Conservation (phyloP, 495 filamentous ascomycete species). For the Platismatia glauca region DNA sequence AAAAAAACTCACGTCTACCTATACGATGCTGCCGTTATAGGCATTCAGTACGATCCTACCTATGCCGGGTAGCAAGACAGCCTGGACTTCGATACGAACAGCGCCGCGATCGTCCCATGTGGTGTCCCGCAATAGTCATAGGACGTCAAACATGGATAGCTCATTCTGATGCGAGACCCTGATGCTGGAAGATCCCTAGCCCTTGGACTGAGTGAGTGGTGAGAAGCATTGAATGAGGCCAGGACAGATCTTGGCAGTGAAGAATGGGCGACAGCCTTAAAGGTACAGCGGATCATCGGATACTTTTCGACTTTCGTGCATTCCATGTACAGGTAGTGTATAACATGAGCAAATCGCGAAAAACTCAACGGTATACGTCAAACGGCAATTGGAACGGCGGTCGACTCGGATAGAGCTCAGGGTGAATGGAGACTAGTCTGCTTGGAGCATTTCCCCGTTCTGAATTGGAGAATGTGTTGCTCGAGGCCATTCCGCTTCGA, state of each 20-base stretch:
- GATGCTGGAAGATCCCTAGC: neutral
- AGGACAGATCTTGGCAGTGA: neutral
- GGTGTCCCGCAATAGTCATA: neutral
- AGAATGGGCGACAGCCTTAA: neutral
- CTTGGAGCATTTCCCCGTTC: too few species aligned
- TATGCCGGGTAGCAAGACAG: neutral
- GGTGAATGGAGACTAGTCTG: neutral
- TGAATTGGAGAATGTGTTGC: too few species aligned
- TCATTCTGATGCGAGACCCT: neutral
- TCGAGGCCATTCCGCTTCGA: too few species aligned
- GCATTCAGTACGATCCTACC: neutral
- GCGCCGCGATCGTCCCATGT: neutral
- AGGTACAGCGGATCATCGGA: neutral
- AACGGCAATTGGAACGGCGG: too few species aligned
- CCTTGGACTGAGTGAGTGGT: neutral
- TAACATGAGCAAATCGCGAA: too few species aligned
- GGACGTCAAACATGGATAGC: neutral
- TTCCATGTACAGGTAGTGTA: neutral
- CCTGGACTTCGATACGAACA: neutral
- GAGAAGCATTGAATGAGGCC: neutral
- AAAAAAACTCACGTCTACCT: neutral
- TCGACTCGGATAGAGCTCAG: too few species aligned
- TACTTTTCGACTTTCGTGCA: neutral
- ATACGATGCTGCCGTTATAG: neutral
- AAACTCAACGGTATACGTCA: too few species aligned